Percentiles rank a stretch among this genome's conserved stretches.
Evolutionary conservation across 1,139 yeast species (phyloP).

Genomic region (Candida glucosophila): DNA sequence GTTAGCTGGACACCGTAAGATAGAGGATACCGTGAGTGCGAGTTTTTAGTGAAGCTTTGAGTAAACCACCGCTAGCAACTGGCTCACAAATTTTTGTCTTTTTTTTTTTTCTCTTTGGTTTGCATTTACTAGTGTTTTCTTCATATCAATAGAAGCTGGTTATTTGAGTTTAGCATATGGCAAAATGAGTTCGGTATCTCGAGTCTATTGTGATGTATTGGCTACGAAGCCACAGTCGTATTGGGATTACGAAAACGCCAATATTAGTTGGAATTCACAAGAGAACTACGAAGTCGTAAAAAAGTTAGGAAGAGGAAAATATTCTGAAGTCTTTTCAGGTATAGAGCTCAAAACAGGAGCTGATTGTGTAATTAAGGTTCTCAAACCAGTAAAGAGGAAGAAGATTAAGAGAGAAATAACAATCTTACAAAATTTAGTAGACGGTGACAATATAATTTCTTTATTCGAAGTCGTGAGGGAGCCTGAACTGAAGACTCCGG

Average conservation of each 20-base stretch:
- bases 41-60: too few relatives aligned
- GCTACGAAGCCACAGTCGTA: conserved; percentile 35
- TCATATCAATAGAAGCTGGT: too few relatives aligned
- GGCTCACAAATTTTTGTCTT: too few relatives aligned
- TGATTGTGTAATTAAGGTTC: conserved; percentile 79
- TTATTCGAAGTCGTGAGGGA: conserved; percentile 85
- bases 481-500: conserved; percentile 86
- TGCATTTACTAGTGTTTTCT: too few relatives aligned
- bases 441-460: conserved; percentile 78
- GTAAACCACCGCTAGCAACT: too few relatives aligned
- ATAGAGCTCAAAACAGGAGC: conserved; percentile 22
- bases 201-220: conserved; percentile 37
- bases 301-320: conserved; percentile 41
- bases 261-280: conserved; percentile 39
- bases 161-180: too few relatives aligned
- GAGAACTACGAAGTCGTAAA: conserved; percentile 39
- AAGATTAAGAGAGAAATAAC: conserved; percentile 93
- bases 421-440: conserved; percentile 79
- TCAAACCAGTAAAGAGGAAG: conserved; percentile 94
- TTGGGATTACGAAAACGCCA: conserved; percentile 42
- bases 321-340: conserved; percentile 40
- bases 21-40: too few relatives aligned
- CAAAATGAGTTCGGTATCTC: conserved; percentile 20
- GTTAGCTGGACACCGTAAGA: too few relatives aligned
- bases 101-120: too few relatives aligned